phyloP scores from a whole-genome alignment of 2,329 filamentous ascomycete species.

The Neoscytalidium dimidiatum region DNA sequence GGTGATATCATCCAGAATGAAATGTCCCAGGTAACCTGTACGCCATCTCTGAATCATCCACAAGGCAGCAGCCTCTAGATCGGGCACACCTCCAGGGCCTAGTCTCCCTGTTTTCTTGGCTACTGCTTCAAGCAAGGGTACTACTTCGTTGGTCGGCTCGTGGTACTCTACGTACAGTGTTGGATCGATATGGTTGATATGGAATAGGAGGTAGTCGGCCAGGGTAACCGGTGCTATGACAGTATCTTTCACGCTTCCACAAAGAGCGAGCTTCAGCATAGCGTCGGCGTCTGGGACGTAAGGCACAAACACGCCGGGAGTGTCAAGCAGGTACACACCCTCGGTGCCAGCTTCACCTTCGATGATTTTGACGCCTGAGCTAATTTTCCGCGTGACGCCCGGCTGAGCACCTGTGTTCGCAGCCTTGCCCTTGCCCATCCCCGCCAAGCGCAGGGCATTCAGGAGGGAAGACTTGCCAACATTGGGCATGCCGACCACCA shows the following conservation, averaged over 20 bases:
- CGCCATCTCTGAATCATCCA: slow-evolving; percentile 85
- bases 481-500: slow-evolving; percentile 97
- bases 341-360: slow-evolving; percentile 45
- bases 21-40: slow-evolving; percentile 71
- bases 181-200: slow-evolving; percentile 71
- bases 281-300: slow-evolving; percentile 81
- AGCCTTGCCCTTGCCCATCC: slow-evolving; percentile 68
- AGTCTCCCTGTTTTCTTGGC: slow-evolving; percentile 76
- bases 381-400: slow-evolving; percentile 84
- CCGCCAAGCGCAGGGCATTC: slow-evolving; percentile 75
- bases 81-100: slow-evolving; percentile 69
- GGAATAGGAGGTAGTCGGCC: slow-evolving; percentile 87
- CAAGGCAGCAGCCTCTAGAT: slow-evolving; percentile 71
- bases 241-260: slow-evolving; percentile 86
- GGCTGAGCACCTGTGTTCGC: slow-evolving; percentile 84
- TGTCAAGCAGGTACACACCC: slow-evolving; percentile 80
- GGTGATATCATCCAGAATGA: slow-evolving; percentile 76
- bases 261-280: slow-evolving; percentile 94
- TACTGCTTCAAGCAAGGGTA: slow-evolving; percentile 68
- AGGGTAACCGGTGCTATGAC: slow-evolving; percentile 76
- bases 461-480: slow-evolving; percentile 95
- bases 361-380: slow-evolving; percentile 78
- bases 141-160: slow-evolving; percentile 81
- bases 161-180: slow-evolving; percentile 64
- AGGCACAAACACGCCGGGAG: slow-evolving; percentile 92